Percentiles rank a stretch among this genome's conserved stretches.
Conservation (phyloP, 2,329 filamentous ascomycete species). For the Neobulgaria alba region DNA sequence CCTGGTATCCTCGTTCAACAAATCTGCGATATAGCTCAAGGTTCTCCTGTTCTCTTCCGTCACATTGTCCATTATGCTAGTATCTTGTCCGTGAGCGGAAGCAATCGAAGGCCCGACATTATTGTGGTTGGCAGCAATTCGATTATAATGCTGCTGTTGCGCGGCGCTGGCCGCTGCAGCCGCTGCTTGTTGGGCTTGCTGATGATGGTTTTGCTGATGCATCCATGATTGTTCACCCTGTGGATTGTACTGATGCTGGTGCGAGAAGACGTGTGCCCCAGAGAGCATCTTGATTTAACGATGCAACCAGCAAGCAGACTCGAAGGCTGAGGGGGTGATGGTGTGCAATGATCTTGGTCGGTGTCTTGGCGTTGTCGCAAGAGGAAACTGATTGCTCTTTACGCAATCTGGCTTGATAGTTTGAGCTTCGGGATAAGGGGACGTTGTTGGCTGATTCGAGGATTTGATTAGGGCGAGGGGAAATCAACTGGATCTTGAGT, state of each 20-base stretch:
- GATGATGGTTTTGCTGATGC: constrained; percentile 39
- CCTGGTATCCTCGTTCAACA: constrained; percentile 77
- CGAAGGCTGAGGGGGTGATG: constrained; percentile 9
- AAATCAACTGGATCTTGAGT: no score
- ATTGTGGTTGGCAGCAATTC: constrained; percentile 60
- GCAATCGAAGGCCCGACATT: constrained; percentile 28
- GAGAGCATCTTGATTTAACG: constrained; percentile 44
- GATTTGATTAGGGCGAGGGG: no score
- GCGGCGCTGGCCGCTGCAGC: constrained; percentile 28
- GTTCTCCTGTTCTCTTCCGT: constrained; percentile 89
- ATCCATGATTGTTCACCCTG: constrained; percentile 58
- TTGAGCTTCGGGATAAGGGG: no score
- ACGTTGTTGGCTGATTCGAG: no score
- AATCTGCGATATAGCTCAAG: constrained; percentile 85
- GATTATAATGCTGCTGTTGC: constrained; percentile 55
- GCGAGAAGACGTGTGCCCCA: constrained; percentile 55
- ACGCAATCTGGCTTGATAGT: no score
- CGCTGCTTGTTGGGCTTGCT: constrained; percentile 32
- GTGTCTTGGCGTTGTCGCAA: no score
- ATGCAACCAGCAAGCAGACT: constrained; percentile 15
- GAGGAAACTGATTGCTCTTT: no score
- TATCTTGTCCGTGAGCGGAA: constrained; percentile 46
- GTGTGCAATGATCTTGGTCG: no score
- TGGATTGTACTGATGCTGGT: constrained; percentile 53
- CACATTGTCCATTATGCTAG: constrained; percentile 55